Evolutionary conservation across 495 filamentous ascomycete genomes (phyloP), one percentile per base, ranked within the genome.

Genomic region (Aspergillus bridgeri): DNA sequence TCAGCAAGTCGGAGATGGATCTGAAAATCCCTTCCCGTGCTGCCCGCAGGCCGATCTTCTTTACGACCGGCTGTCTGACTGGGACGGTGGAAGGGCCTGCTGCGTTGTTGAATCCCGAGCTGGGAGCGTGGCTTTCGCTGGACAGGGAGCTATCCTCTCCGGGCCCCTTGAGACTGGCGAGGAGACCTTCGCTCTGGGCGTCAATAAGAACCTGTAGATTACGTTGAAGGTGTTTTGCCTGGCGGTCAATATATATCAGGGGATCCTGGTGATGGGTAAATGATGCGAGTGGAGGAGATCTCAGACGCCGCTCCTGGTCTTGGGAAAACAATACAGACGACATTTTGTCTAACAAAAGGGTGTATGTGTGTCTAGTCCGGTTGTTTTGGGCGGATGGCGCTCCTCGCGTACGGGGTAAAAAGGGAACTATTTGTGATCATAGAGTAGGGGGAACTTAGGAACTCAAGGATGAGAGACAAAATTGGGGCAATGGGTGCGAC

Each of bases 181-280:
- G 68, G 42, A 96, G 78, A 23, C 90, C 90, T 42, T 86, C 82
- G 47, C 87, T 86, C 72, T 98, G 93, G 0, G 89, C 88, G 73
- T 98, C 92, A 24, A 98, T 82, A 5, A 96, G 73, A 23, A 75
- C 66, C 69, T 98, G 93, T 5, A 98, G 79, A 48, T 92, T 85
- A 38, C 77, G 78, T 58, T 96, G 86, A 18, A 96, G 83, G 51
- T 77, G 69, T 57, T 69, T 74, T 47, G 73, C 61, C 53, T 80
- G 75, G 17, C 79, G 75, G 23, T 78, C 73, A 51, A 81, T 64
- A 46, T 74, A 65, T 8, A 78, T 48, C 11, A 81, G 63, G 51
- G 76, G 69, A 53, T 80, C 71, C 22, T 74, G 65, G 47, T 73
- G 67, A 33, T 70, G 65, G 8, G 61, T 53, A 15, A 72, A 66